These are phyloP conservation scores for Ganoderma lingzhi DNA, from an alignment of 1,284 basidiomycete species.

Conservation along the genomic window DNA sequence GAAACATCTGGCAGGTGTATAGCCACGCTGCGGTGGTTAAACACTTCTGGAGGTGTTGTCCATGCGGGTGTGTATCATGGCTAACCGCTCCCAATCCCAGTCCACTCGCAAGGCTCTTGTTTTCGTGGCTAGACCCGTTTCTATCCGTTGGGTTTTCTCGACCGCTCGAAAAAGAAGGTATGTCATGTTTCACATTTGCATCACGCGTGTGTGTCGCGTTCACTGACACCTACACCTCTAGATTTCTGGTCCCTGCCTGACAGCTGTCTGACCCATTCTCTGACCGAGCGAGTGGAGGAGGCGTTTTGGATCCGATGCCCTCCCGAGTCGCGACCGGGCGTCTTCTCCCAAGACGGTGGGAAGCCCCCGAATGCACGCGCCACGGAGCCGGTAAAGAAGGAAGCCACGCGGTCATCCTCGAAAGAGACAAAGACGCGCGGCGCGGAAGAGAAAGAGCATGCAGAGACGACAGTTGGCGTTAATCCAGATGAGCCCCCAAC, in stretches of 20 bases:
- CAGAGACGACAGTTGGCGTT: slow-evolving; percentile 46
- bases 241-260: slow-evolving; percentile 63
- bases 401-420: slow-evolving; percentile 36
- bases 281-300: slow-evolving; percentile 52
- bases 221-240: slow-evolving; percentile 31
- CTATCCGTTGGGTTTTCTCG: slow-evolving; percentile 64
- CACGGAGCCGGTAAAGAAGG: slow-evolving; percentile 31
- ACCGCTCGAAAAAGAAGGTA: slow-evolving; percentile 63
- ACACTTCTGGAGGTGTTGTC: not conserved
- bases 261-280: slow-evolving; percentile 44
- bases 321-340: slow-evolving; percentile 50
- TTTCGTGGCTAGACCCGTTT: slow-evolving; percentile 61
- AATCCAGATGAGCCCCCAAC: slow-evolving; percentile 30
- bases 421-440: slow-evolving; percentile 31
- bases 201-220: not conserved
- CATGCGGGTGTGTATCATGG: not conserved
- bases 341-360: slow-evolving; percentile 30
- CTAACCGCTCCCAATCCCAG: slow-evolving; percentile 32
- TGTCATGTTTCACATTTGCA: slow-evolving; percentile 19
- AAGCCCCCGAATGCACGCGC: slow-evolving; percentile 19
- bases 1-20: not conserved
- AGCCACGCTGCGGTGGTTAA: slow-evolving; percentile 1
- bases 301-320: slow-evolving; percentile 60
- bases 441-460: slow-evolving; percentile 27
- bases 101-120: slow-evolving; percentile 52